Conservation (phyloP, 306 rosid genomes). For the Rosa multiflora region DNA sequence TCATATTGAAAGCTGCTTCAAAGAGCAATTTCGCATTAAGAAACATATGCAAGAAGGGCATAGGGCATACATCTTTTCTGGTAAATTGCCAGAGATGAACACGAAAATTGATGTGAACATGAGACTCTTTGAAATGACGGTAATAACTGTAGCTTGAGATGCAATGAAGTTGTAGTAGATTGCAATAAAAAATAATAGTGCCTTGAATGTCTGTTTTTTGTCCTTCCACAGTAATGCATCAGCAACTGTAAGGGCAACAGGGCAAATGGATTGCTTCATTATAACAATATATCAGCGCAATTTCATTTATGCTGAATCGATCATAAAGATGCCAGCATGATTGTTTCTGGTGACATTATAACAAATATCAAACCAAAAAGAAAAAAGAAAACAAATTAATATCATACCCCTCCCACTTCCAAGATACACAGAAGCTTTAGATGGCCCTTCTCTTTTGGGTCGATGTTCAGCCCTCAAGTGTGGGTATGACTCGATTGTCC, state of each 20-base stretch:
- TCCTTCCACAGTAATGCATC: slow-evolving; percentile 96
- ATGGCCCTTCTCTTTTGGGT: slow-evolving; percentile 69
- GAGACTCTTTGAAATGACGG: slow-evolving; percentile 72
- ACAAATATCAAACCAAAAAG: slow-evolving; percentile 9
- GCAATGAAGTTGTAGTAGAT: slow-evolving; percentile 81
- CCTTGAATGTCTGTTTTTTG: slow-evolving; percentile 59
- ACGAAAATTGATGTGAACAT: slow-evolving; percentile 46
- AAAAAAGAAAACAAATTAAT: background rate
- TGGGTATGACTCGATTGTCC: slow-evolving; percentile 78
- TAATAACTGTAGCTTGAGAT: slow-evolving; percentile 58
- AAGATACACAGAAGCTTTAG: slow-evolving; percentile 76
- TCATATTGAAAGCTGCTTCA: slow-evolving; percentile 15
- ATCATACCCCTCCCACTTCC: slow-evolving; percentile 80
- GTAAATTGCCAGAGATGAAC: slow-evolving; percentile 63
- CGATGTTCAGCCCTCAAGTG: slow-evolving; percentile 72
- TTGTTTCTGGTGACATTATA: background rate
- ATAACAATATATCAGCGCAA: background rate
- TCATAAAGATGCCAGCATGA: background rate
- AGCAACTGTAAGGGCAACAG: slow-evolving; percentile 66
- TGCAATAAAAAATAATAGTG: slow-evolving; percentile 60
- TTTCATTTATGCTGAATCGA: background rate
- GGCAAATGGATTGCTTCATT: slow-evolving; percentile 26
- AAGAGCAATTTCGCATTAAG: slow-evolving; percentile 9
- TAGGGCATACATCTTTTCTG: slow-evolving; percentile 66
- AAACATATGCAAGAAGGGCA: slow-evolving; percentile 21